A percentile compares a stretch with the other conserved stretches of the same genome.
These are phyloP conservation scores for Hortiboletus campestris DNA, from an alignment of 768 basidiomycete genomes.

Conservation along the genomic window DNA sequence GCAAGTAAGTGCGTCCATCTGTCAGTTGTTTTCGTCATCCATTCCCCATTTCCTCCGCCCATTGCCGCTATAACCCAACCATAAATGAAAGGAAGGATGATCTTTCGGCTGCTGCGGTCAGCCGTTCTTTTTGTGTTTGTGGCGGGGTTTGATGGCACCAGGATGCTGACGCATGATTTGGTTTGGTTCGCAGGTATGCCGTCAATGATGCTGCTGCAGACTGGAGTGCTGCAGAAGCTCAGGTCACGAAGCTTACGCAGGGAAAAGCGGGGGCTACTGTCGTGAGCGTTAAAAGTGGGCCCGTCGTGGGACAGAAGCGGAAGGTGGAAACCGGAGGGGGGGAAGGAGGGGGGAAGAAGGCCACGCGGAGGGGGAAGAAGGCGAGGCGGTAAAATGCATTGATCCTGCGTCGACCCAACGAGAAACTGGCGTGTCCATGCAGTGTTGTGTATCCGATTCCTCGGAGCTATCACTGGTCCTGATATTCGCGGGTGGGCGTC, in stretches of 20 bases:
- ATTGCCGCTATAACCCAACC: slow-evolving; percentile 8
- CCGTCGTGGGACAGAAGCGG: slow-evolving; percentile 50
- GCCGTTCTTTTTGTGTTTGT: not conserved
- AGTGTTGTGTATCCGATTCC: not conserved
- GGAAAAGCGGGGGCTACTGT: slow-evolving; percentile 58
- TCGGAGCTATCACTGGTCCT: not conserved
- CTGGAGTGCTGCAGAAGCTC: slow-evolving; percentile 73
- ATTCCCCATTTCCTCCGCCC: not conserved
- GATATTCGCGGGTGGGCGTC: not conserved
- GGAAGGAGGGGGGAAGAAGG: slow-evolving; percentile 45
- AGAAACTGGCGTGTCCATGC: not conserved
- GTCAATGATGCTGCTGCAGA: slow-evolving; percentile 70
- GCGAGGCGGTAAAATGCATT: slow-evolving; percentile 27
- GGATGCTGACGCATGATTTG: not conserved
- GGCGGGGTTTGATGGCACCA: not conserved
- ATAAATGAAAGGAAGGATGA: not conserved
- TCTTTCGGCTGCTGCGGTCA: not conserved
- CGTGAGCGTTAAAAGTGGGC: slow-evolving; percentile 64
- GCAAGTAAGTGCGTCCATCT: slow-evolving; percentile 58
- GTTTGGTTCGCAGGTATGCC: slow-evolving; percentile 50
- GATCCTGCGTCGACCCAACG: slow-evolving; percentile 1
- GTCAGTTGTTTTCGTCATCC: not conserved
- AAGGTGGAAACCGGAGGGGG: slow-evolving; percentile 42
- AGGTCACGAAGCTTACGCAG: slow-evolving; percentile 54
- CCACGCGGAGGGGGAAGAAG: slow-evolving; percentile 46